Evolutionary conservation across 2,329 filamentous ascomycete species (phyloP).

Genomic region (Aspergillus sp.): DNA sequence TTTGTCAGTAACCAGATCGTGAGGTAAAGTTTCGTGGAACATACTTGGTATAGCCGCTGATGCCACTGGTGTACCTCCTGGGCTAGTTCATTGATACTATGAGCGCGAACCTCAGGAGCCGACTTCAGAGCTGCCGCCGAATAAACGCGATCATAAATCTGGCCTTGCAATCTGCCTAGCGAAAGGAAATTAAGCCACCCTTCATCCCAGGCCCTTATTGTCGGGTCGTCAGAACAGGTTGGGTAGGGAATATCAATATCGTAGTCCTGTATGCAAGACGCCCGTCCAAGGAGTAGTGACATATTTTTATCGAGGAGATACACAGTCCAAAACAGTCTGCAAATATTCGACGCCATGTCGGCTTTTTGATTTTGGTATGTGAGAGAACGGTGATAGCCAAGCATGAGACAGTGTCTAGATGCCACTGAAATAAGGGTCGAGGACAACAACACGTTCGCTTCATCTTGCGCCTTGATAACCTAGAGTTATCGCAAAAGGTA

Average conservation of each 20-base stretch:
- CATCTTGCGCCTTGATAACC: conserved; percentile 21
- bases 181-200: conserved; percentile 6
- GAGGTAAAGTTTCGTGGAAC: not conserved
- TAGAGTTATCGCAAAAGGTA: not conserved
- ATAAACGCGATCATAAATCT: conserved; percentile 16
- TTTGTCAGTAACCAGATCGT: not conserved
- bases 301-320: conserved; percentile 5
- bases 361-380: conserved; percentile 15
- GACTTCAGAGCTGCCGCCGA: conserved; percentile 13
- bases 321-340: conserved; percentile 5
- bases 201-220: conserved; percentile 1
- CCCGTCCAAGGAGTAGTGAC: conserved; percentile 3
- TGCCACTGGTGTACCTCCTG: conserved; percentile 15
- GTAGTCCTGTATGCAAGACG: not conserved
- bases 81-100: conserved; percentile 9
- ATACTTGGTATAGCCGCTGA: conserved; percentile 3
- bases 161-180: conserved; percentile 14
- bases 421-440: conserved; percentile 19
- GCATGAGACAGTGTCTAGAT: conserved; percentile 21
- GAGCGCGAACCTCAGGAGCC: not conserved
- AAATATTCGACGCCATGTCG: not conserved
- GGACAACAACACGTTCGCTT: conserved; percentile 16
- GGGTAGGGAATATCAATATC: not conserved
- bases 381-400: conserved; percentile 21
- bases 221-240: not conserved